A percentile compares a stretch with the other conserved stretches of the same genome.
Evolutionary conservation across 805 yeast species (phyloP).

Genomic region (Sugiyamaella valdiviana): DNA sequence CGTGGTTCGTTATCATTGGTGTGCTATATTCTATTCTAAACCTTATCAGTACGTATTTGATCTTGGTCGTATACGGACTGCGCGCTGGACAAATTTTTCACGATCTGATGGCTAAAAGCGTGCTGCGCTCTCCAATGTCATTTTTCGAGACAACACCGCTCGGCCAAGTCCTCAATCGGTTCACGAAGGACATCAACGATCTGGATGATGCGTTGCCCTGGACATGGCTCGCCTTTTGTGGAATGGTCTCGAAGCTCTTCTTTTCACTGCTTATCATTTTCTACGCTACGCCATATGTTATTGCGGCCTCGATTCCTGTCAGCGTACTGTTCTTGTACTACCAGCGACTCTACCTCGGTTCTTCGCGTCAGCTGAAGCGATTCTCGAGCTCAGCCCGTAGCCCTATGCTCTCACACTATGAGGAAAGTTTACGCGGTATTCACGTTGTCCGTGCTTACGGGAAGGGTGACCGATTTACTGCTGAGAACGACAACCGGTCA

Average conservation of each 20-base stretch:
- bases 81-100: constrained; percentile 41
- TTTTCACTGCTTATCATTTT: constrained; percentile 75
- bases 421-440: constrained; percentile 70
- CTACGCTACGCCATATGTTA: constrained; percentile 79
- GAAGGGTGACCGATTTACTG: constrained; percentile 56
- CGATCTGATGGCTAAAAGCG: constrained; percentile 62
- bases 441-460: constrained; percentile 68
- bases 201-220: constrained; percentile 62
- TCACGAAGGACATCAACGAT: constrained; percentile 80
- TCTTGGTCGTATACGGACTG: constrained; percentile 40
- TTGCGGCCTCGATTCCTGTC: constrained; percentile 63
- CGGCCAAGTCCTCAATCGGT: constrained; percentile 82
- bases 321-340: constrained; percentile 56
- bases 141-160: constrained; percentile 92
- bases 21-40: constrained; percentile 39
- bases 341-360: constrained; percentile 57
- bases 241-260: constrained; percentile 29
- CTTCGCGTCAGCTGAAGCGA: constrained; percentile 72
- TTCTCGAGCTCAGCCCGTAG: constrained; percentile 59
- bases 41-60: constrained; percentile 43
- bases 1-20: constrained; percentile 60
- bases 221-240: constrained; percentile 32
- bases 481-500: constrained; percentile 37
- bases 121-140: constrained; percentile 83
- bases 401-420: constrained; percentile 73